A percentile compares a stretch with the other conserved stretches of the same genome.
Evolutionary conservation across 495 filamentous ascomycete genomes (phyloP).

Genomic region (Saxophila tyrrhenica): DNA sequence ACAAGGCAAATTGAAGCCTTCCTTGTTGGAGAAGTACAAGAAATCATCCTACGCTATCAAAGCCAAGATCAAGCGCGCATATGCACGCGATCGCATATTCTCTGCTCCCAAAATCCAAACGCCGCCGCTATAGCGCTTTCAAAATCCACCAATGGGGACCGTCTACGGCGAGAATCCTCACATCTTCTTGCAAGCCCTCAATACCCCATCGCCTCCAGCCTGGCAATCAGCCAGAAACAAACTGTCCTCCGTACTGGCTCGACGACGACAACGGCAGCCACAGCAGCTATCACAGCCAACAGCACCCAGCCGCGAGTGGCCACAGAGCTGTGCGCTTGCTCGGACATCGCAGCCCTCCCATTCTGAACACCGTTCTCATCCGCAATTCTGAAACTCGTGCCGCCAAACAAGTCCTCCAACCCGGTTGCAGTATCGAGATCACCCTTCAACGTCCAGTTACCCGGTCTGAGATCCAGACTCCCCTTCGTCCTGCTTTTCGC

Average conservation of each 20-base stretch:
- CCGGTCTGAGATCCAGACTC: conserved; percentile 3
- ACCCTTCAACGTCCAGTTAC: conserved; percentile 7
- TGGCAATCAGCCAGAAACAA: background rate
- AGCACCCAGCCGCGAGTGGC: background rate
- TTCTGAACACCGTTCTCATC: background rate
- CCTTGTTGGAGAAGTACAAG: too few relatives aligned
- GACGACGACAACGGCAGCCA: background rate
- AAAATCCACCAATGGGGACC: background rate
- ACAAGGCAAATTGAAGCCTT: too few relatives aligned
- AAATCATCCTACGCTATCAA: too few relatives aligned
- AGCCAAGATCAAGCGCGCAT: too few relatives aligned
- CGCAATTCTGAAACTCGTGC: conserved; percentile 12
- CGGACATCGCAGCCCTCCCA: background rate
- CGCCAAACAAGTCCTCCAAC: conserved; percentile 17
- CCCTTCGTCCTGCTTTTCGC: conserved; percentile 13
- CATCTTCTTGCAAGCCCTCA: background rate
- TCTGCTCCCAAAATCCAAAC: background rate
- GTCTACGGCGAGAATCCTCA: background rate
- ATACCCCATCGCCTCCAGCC: background rate
- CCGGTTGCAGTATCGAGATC: conserved; percentile 9
- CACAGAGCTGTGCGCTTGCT: background rate
- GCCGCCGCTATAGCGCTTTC: background rate
- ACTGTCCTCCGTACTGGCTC: background rate
- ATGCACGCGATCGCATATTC: too few relatives aligned
- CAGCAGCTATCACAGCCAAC: background rate